Evolutionary conservation across 2,329 filamentous ascomycete species (phyloP), one percentile per base, ranked within the genome.

Genomic region (Fusarium sp.): DNA sequence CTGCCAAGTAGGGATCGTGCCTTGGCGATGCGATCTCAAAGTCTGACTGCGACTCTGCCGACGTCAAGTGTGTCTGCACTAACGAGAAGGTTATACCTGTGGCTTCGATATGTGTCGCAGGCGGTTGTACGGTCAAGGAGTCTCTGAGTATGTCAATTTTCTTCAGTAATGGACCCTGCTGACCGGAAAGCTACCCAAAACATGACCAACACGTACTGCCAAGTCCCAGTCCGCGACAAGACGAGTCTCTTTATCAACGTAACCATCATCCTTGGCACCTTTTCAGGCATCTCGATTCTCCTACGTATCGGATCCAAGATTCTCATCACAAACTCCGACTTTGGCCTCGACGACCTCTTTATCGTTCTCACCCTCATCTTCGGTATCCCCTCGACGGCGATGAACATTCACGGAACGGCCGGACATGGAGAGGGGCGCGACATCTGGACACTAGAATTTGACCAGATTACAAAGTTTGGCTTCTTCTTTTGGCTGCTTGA

Each of bases 281-380:
- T 78, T 6, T 71, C 77, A 8, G 59, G 61, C 24, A 35, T 77
- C 10, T 62, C 72, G 18, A 67, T 77, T 27, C n/a, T 64, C 18
- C 67, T 68, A 5, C 70, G 77, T 22, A 57, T 79, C 5, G 37
- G 62, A 5, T 79, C 69, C 35, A 77, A 76, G 48, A 29, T 69
- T 14, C 48, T 57, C 48, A 72, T 74, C 45, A 68, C 65, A 31
- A 41, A 67, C 9, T 62, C 66, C 18, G 69, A 66, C 45, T 70
- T 75, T 35, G 73, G 71, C 24, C 73, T 75, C 62, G 73, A 75
- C 39, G 73, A 75, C 41, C 62, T 72, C 37, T 75, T 75, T 29
- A 67, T 74, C 35, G 29, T 72, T 1, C 37, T 75, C 5, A 65
- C 69, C 22, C 50, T 74, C 18, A 5, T 66, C 2, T 29, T 31